Evolutionary conservation across 495 filamentous ascomycete species (phyloP), one percentile per base, ranked within the genome.

Genomic region (Hypoxylon lenormandii): DNA sequence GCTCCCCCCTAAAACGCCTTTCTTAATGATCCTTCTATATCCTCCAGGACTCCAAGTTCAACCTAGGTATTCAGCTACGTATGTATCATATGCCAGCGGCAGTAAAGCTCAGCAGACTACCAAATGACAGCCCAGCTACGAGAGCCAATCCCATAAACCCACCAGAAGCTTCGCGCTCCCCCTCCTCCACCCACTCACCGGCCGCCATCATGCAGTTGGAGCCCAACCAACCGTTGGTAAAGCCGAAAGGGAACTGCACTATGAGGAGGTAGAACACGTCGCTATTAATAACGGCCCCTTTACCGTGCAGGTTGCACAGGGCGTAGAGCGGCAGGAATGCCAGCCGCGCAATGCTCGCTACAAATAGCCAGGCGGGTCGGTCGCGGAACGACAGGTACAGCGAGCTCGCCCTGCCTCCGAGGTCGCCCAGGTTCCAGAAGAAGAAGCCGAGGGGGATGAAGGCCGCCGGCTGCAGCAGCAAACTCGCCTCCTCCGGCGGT

Each of bases 381-480:
- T 86, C 82, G 0, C 83, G 80, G 45, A 94, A 80, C 11, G 85
- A 85, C 0, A 79, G 75, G 5, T 91, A 87, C 8, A 90, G 76
- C 6, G 89, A 82, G 12, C 92, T 90, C 0, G 85, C 42, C 1
- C 96, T 84, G 0, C 94, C 94, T 7, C 84, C 26, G 4, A 98
- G 81, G 74, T 99, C 95, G 36, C 95, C 95, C 5, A 88, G 70
- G 70, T 98, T 99, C 95, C 95, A 99, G 69, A 97, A 85, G 26
- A 99, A 86, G 79, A 98, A 97, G 7, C 84, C 91, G 3, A 97
- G 82, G 0, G 95, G 94, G 51, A 97, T 92, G 78, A 98, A 99
- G 33, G 88, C 86, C 3, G 88, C 80, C 0, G 90, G 86, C 23
- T 86, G 82, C 60, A 92, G 89, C 22, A 97, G 76, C n/a, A 84